Evolutionary conservation across 2,329 filamentous ascomycete genomes (phyloP), one percentile per base, ranked within the genome.

Genomic region (Sphaceloma murrayae): DNA sequence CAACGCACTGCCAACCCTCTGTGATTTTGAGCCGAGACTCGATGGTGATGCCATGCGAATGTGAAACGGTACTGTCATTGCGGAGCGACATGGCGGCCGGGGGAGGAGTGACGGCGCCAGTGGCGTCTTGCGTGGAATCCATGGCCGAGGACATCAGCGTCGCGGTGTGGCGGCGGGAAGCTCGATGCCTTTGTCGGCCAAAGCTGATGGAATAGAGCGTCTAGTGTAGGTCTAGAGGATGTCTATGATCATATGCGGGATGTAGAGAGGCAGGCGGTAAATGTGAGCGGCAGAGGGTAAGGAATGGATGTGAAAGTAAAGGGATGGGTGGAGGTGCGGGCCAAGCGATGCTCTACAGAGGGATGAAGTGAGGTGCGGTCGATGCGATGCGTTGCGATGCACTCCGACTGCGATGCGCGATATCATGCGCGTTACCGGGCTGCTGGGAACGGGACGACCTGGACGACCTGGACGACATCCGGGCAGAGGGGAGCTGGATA

Each of bases 321-420:
- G 34, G 21, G 19, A 26, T 38, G 34, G 24, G 34, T n/a, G n/a
- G n/a, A n/a, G n/a, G n/a, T n/a, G n/a, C n/a, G n/a, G n/a, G n/a
- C n/a, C n/a, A n/a, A n/a, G n/a, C n/a, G n/a, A n/a, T n/a, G n/a
- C n/a, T n/a, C n/a, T n/a, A n/a, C n/a, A n/a, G n/a, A n/a, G n/a
- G n/a, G 22, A 11, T 40, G 14, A 40, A 14, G 26, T 30, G 36
- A 10, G 27, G 36, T 5, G 27, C 24, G 16, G 34, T 16, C n/a
- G 27, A 40, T 30, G 24, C 36, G 24, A 40, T 40, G 36, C 24
- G 36, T 40, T 27, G 30, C 27, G 27, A 40, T 40, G 33, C 21
- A n/a, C n/a, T n/a, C n/a, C n/a, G n/a, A n/a, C n/a, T n/a, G n/a
- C n/a, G n/a, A n/a, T n/a, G n/a, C n/a, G n/a, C n/a, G n/a, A n/a